Evolutionary conservation across 495 filamentous ascomycete species (phyloP).

Genomic region (Hypoxylon crocopeplum): DNA sequence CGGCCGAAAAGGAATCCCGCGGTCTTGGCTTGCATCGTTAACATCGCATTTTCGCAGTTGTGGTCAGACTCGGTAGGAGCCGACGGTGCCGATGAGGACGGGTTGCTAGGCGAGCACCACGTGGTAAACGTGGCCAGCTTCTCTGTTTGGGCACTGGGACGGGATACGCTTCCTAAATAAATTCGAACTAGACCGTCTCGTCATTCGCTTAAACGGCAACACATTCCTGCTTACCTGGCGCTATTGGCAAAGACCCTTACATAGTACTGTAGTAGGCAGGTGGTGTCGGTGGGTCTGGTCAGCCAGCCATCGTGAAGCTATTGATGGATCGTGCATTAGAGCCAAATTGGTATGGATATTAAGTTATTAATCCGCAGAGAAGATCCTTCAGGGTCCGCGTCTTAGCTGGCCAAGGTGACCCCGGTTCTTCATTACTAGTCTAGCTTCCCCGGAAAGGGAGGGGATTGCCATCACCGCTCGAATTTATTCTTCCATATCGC

Average conservation of each 20-base stretch:
- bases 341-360: conserved; percentile 38
- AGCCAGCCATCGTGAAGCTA: conserved; percentile 38
- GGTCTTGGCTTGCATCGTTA: conserved; percentile 37
- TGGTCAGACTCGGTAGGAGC: conserved; percentile 40
- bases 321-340: conserved; percentile 40
- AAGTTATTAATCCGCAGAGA: conserved; percentile 34
- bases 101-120: conserved; percentile 33
- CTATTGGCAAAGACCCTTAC: conserved; percentile 40
- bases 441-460: conserved; percentile 30
- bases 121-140: conserved; percentile 39
- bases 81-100: conserved; percentile 30
- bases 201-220: conserved; percentile 33
- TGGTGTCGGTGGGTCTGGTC: conserved; percentile 35
- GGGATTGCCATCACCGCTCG: conserved; percentile 13
- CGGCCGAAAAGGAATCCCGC: conserved; percentile 34
- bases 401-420: conserved; percentile 5
- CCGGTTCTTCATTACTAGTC: conserved; percentile 27
- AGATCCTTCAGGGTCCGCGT: conserved; percentile 33
- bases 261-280: conserved; percentile 36
- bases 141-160: conserved; percentile 29
- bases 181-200: conserved; percentile 16
- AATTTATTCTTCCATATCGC: conserved; percentile 23
- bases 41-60: conserved; percentile 26
- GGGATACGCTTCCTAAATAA: conserved; percentile 33
- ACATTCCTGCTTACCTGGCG: conserved; percentile 31